These are phyloP conservation scores for Achaetomium macrosporum DNA, from an alignment of 2,329 filamentous ascomycete species.

Conservation along the genomic window DNA sequence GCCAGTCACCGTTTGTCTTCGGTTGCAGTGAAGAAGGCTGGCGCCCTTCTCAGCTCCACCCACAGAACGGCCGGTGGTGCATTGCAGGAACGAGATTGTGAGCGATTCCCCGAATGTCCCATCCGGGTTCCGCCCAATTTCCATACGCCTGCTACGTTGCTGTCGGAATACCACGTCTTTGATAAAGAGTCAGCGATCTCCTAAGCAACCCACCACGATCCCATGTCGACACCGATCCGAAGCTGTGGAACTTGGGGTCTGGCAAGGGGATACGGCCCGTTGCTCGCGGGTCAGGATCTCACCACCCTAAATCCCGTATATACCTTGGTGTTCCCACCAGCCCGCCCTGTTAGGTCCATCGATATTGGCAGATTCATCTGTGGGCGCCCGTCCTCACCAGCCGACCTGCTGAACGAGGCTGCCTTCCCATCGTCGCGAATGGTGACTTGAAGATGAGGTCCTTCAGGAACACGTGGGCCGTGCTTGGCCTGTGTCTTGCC, in stretches of 20 bases:
- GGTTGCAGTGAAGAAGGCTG: not conserved
- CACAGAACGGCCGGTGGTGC: not conserved
- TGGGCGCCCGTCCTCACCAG: not conserved
- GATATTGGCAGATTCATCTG: not conserved
- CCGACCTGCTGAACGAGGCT: constrained; percentile 2
- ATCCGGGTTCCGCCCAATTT: not conserved
- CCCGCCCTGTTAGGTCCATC: not conserved
- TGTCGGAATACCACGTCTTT: not conserved
- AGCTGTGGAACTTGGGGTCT: constrained; percentile 7
- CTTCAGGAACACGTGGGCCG: constrained; percentile 8
- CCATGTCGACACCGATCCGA: constrained; percentile 1
- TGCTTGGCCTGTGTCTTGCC: constrained; percentile 15
- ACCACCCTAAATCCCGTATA: not conserved
- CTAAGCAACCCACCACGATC: not conserved
- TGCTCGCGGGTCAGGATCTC: not conserved
- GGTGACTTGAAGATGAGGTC: constrained; percentile 14
- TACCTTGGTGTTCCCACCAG: not conserved
- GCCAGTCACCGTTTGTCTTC: not conserved
- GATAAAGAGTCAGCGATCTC: not conserved
- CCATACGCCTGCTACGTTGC: not conserved
- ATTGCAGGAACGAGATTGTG: constrained; percentile 5
- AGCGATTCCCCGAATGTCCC: not conserved
- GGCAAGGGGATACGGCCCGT: not conserved
- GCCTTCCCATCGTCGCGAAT: constrained; percentile 4
- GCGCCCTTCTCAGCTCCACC: not conserved